Base-by-base conservation (phyloP, 345 rosid species). In the Linum trigynum region DNA sequence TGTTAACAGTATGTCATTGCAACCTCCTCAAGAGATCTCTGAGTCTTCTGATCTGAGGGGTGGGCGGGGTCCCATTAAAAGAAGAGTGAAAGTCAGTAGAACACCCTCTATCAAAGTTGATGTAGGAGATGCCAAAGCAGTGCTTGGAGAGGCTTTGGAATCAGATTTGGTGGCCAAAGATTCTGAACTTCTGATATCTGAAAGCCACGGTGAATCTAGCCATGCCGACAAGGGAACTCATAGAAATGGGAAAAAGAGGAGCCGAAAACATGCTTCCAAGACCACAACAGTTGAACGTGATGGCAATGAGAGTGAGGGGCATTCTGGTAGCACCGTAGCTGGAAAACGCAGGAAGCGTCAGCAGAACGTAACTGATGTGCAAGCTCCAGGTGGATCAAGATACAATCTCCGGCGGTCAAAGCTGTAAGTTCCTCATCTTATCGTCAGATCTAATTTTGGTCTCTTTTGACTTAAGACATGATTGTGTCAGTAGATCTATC, bases 391-490 rank as follows among this genome's bases (percentile, higher is more conserved):
- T 15, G 82, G 72, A 74, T 68, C 42, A 62, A 80, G 87, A 69
- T 94, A 94, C 65, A 86, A 90, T 77, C 82, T 94, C 69, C 85
- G 97, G 68, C 81, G 83, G 59, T 83, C 84, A 23, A 87, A 83
- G 77, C 76, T 64, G 97, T 88, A 68, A 80, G 79, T 74, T 78
- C 9, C 38, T 57, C 38, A 12, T 57, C 11, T 12, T 57, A 17
- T 57, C 12, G 2, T 17, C 0, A 5, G 10, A 3, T 57, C 2
- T 16, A n/a, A 11, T 57, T 11, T 17, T 57, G 8, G 16, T n/a
- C 36, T 8, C 35, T 56, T 16, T 5, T 55, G 15, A 55, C 32
- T 5, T 6, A 10, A 57, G 7, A 5, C 59, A 16, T 16, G 35
- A 16, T 8, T 10, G 23, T 57, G 38, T 23, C 32, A 23, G 32